These are phyloP conservation scores for Agaricus blazei DNA, from an alignment of 768 basidiomycete genomes.

Conservation along the genomic window DNA sequence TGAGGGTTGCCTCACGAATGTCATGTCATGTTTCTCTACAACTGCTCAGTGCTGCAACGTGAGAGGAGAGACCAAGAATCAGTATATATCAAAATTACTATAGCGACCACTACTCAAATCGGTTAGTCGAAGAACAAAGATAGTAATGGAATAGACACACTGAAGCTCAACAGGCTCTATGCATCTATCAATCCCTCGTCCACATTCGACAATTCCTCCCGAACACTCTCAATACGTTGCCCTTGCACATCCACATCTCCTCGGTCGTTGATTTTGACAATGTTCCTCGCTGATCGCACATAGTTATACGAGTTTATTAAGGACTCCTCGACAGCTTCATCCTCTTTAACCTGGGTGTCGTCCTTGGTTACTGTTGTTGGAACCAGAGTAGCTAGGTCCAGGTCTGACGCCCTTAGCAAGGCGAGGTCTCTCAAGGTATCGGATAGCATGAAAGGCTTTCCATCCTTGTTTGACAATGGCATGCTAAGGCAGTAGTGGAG, in stretches of 20 bases:
- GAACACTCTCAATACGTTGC: constrained; percentile 48
- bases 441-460: constrained; percentile 49
- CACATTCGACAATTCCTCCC: constrained; percentile 52
- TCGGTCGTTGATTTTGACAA: constrained; percentile 47
- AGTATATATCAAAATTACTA: too few species aligned
- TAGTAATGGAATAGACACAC: background rate
- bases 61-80: too few species aligned
- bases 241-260: constrained; percentile 52
- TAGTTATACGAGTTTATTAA: constrained; percentile 58
- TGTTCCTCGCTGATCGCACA: constrained; percentile 48
- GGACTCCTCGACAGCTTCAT: constrained; percentile 24
- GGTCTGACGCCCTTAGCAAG: constrained; percentile 54
- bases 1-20: too few species aligned
- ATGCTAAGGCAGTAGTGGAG: background rate
- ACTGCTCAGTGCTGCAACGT: too few species aligned
- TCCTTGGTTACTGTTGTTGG: background rate
- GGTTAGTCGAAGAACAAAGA: too few species aligned
- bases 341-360: background rate
- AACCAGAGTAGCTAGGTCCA: constrained; percentile 26
- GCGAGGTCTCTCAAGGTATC: constrained; percentile 71
- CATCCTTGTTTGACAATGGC: constrained; percentile 28
- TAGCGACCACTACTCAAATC: too few species aligned
- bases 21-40: too few species aligned
- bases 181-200: constrained; percentile 24
- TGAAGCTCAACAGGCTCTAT: background rate